Evolutionary conservation across 108 stramenopile genomes (phyloP).

Genomic region (Cylindrotheca fusiformis): DNA sequence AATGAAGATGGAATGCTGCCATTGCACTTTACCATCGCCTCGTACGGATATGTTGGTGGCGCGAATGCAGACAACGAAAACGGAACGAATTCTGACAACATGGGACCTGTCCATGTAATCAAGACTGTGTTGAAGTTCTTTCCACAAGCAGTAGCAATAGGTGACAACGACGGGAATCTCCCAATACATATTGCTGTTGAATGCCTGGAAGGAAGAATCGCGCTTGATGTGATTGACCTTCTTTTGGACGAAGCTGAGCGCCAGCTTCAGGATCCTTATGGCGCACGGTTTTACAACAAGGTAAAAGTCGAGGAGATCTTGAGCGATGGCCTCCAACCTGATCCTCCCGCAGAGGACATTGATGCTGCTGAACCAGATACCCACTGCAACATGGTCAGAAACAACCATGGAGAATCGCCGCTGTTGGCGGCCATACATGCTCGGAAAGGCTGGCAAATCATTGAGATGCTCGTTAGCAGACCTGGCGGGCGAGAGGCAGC

Average conservation of each 20-base stretch:
- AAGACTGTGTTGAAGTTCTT: conserved; percentile 56
- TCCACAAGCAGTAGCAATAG: conserved; percentile 63
- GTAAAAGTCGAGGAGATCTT: conserved; percentile 36
- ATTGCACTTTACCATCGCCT: conserved; percentile 64
- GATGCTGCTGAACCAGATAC: conserved; percentile 32
- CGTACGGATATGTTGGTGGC: conserved; percentile 11
- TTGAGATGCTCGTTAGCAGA: conserved; percentile 64
- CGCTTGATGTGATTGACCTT: conserved; percentile 62
- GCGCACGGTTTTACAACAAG: conserved; percentile 42
- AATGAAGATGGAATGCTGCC: conserved; percentile 87
- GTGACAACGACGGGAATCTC: conserved; percentile 80
- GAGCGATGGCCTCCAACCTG: conserved; percentile 9
- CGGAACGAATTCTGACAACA: conserved; percentile 4
- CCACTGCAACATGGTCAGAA: conserved; percentile 52
- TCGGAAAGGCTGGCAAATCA: conserved; percentile 62
- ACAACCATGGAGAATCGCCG: conserved; percentile 66
- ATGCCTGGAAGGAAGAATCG: conserved; percentile 54
- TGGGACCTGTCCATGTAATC: conserved; percentile 18
- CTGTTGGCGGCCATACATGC: conserved; percentile 57
- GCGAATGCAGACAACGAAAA: conserved; percentile 14
- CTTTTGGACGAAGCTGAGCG: conserved; percentile 64
- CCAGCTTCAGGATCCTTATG: conserved; percentile 37
- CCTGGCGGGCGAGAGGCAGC: conserved; percentile 58
- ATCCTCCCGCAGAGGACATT: conserved; percentile 11
- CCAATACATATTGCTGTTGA: conserved; percentile 77